A percentile compares a stretch with the other conserved stretches of the same genome.
Conservation (phyloP, 2,329 filamentous ascomycete genomes). For the Talaromyces sp. region DNA sequence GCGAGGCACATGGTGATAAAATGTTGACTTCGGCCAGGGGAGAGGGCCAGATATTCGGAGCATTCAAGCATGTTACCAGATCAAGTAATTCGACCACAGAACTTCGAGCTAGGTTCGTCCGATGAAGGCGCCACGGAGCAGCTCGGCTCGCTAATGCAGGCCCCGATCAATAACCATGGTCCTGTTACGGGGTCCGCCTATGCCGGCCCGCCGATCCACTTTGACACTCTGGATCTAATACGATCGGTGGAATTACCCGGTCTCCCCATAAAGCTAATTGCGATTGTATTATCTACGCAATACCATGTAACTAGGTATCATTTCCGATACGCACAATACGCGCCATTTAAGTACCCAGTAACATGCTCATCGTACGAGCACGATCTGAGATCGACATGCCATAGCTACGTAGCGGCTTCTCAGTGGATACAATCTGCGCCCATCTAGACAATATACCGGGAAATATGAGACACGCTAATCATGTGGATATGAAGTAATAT, state of each 20-base stretch:
- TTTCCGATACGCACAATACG: neutral
- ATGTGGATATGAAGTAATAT: neutral
- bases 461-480: neutral
- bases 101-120: neutral
- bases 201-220: neutral
- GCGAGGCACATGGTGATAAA: neutral
- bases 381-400: neutral
- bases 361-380: neutral
- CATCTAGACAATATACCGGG: neutral
- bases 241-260: neutral
- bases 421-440: neutral
- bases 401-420: neutral
- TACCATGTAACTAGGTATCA: neutral
- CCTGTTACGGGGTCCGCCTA: neutral
- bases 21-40: neutral
- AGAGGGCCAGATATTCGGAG: neutral
- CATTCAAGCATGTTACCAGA: neutral
- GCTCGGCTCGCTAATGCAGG: neutral
- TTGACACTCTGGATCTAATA: neutral
- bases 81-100: neutral
- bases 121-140: neutral
- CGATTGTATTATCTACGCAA: neutral
- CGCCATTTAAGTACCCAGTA: neutral
- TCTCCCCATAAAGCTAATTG: neutral
- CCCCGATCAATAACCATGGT: neutral